phyloP scores from a whole-genome alignment of 805 yeast genomes.

The Diddensiella caesifluorescens region DNA sequence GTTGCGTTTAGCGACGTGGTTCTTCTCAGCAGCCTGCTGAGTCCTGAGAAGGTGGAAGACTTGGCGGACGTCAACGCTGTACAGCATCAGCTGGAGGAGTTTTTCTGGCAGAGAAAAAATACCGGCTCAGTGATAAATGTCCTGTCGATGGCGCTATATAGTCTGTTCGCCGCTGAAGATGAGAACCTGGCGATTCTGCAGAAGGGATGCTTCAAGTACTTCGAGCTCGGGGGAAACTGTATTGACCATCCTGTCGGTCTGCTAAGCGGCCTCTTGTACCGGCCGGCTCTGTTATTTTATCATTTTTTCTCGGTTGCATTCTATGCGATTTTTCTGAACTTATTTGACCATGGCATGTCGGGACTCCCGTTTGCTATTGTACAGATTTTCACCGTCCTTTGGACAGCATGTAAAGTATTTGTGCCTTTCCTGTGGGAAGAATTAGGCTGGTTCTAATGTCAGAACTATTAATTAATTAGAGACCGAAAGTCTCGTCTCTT shows the following conservation, averaged over 20 bases:
- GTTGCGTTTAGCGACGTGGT: constrained; percentile 88
- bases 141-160: constrained; percentile 81
- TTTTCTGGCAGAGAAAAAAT: constrained; percentile 70
- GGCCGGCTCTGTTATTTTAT: constrained; percentile 66
- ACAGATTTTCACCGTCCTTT: constrained; percentile 62
- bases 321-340: constrained; percentile 69
- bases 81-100: constrained; percentile 51
- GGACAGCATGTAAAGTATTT: constrained; percentile 72
- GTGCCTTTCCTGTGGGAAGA: constrained; percentile 60
- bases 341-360: constrained; percentile 54
- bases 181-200: constrained; percentile 62
- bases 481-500: no score
- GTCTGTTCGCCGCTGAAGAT: constrained; percentile 82
- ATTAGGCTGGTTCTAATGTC: constrained; percentile 18
- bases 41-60: constrained; percentile 45
- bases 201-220: constrained; percentile 83
- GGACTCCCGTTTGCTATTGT: constrained; percentile 66
- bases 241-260: constrained; percentile 75
- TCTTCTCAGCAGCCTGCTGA: constrained; percentile 56
- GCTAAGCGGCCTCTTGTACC: constrained; percentile 74
- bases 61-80: constrained; percentile 56
- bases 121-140: constrained; percentile 81
- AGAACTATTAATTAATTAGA: no score
- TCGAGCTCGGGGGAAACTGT: constrained; percentile 77
- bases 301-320: constrained; percentile 91